Conservation (phyloP, 768 basidiomycete species). For the Podaxis mareebaensis region DNA sequence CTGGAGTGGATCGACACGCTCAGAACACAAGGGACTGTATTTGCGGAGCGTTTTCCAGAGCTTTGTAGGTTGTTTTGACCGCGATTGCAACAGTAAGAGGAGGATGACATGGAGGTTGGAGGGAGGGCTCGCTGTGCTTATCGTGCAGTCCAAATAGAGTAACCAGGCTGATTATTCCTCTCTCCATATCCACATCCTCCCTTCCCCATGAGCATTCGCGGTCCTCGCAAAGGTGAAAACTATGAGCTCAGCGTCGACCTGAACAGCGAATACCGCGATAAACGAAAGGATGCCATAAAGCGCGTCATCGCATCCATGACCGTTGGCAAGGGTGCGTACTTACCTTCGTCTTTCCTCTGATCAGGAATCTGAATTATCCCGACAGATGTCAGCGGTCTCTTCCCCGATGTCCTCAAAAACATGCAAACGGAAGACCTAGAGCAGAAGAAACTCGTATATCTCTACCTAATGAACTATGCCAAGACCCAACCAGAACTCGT, state of each 20-base stretch:
- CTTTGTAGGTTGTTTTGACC: neutral
- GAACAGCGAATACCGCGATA: slow-evolving; percentile 94
- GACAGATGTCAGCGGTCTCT: slow-evolving; percentile 89
- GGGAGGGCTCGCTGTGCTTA: neutral
- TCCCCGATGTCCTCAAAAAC: slow-evolving; percentile 98
- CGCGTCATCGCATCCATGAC: slow-evolving; percentile 98
- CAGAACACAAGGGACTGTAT: neutral
- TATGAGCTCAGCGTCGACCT: slow-evolving; percentile 96
- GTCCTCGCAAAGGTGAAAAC: slow-evolving; percentile 85
- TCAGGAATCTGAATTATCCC: slow-evolving; percentile 1
- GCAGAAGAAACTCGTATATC: slow-evolving; percentile 99
- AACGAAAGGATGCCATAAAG: slow-evolving; percentile 98
- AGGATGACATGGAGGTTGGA: neutral
- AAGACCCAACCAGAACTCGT: slow-evolving; percentile 99
- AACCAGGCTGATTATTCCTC: neutral
- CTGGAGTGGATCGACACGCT: no score
- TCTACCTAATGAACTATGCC: slow-evolving; percentile 99
- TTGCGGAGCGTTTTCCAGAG: neutral
- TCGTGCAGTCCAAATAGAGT: neutral
- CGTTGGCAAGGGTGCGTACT: slow-evolving; percentile 84
- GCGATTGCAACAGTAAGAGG: neutral
- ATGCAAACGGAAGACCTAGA: slow-evolving; percentile 99
- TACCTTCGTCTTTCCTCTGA: neutral
- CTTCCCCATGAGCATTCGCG: slow-evolving; percentile 51
- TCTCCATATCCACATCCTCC: neutral